These are phyloP conservation scores for Chlorella vulgaris DNA, from an alignment of 139 green algal species.

Conservation along the genomic window DNA sequence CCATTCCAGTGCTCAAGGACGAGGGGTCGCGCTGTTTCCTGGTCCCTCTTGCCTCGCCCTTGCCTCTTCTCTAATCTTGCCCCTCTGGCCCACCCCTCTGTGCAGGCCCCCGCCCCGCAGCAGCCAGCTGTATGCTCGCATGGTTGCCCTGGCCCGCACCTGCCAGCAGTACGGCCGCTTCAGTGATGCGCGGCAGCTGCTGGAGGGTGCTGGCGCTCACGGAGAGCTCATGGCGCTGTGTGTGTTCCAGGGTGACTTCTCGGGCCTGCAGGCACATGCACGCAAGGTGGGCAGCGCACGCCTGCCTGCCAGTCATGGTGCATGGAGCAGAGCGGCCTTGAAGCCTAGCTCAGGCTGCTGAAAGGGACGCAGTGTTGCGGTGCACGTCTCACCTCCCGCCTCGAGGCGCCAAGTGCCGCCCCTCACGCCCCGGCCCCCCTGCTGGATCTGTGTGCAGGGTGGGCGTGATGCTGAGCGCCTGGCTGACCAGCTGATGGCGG, in stretches of 20 bases:
- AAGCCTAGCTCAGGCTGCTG: too few species aligned
- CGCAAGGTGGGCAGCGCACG: slow-evolving; percentile 10
- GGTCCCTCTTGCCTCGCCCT: too few species aligned
- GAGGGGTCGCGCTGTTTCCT: too few species aligned
- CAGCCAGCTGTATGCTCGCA: slow-evolving; percentile 33
- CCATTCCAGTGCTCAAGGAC: too few species aligned
- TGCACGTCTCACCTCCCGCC: too few species aligned
- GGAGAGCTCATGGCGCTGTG: slow-evolving; percentile 58
- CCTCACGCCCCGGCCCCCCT: too few species aligned
- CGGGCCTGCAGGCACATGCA: slow-evolving; percentile 34
- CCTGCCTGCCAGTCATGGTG: neutral
- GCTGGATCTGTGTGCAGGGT: too few species aligned
- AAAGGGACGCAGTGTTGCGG: too few species aligned
- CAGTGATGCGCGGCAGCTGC: slow-evolving; percentile 37
- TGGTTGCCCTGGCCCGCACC: slow-evolving; percentile 48
- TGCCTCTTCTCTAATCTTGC: too few species aligned
- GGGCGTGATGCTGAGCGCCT: slow-evolving; percentile 37
- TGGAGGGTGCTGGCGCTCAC: slow-evolving; percentile 55
- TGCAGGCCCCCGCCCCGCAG: slow-evolving; percentile 37
- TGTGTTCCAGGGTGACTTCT: slow-evolving; percentile 63
- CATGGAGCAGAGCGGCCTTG: neutral
- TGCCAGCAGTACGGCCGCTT: slow-evolving; percentile 56
- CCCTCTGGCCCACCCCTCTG: too few species aligned
- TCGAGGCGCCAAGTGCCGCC: too few species aligned
- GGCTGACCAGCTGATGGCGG: slow-evolving; percentile 52